These are phyloP conservation scores for Coriolopsis trogii DNA, from an alignment of 1,284 basidiomycete genomes.

Conservation along the genomic window DNA sequence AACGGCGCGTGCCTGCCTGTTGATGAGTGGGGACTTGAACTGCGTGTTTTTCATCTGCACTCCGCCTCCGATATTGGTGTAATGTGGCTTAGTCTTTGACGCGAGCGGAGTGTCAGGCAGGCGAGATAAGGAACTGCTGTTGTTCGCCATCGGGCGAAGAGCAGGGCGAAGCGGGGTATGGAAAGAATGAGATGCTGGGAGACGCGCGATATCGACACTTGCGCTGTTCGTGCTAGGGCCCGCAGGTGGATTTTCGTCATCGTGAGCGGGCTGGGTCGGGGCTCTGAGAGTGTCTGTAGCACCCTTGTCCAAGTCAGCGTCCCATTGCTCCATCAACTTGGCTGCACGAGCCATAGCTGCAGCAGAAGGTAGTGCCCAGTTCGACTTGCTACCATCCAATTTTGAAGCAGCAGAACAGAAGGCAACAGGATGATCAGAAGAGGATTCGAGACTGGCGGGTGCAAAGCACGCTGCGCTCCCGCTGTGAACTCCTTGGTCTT, in stretches of 20 bases:
- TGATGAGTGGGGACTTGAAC: slow-evolving; percentile 60
- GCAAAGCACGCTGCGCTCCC: too few species aligned
- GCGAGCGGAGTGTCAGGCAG: slow-evolving; percentile 27
- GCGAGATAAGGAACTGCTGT: slow-evolving; percentile 23
- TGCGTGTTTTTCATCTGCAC: slow-evolving; percentile 40
- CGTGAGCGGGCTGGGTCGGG: too few species aligned
- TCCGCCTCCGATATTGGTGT: slow-evolving; percentile 5
- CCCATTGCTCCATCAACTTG: slow-evolving; percentile 56
- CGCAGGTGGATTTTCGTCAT: too few species aligned
- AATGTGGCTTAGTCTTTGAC: slow-evolving; percentile 24
- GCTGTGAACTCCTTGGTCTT: too few species aligned
- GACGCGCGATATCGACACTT: too few species aligned
- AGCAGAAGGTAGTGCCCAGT: slow-evolving; percentile 53
- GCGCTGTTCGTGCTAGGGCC: too few species aligned
- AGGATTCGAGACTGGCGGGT: too few species aligned
- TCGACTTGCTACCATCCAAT: slow-evolving; percentile 17
- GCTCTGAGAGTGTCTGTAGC: too few species aligned
- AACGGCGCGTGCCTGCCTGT: slow-evolving; percentile 15
- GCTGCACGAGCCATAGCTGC: slow-evolving; percentile 59
- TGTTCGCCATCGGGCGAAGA: slow-evolving; percentile 48
- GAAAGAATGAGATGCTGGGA: slow-evolving; percentile 3
- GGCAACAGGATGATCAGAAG: slow-evolving; percentile 1
- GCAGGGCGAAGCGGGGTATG: slow-evolving; percentile 39
- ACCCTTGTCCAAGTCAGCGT: slow-evolving; percentile 53
- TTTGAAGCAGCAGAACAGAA: slow-evolving; percentile 15